phyloP scores from a whole-genome alignment of 1,139 yeast species.

The Hemisphaericaspora subhashii region DNA sequence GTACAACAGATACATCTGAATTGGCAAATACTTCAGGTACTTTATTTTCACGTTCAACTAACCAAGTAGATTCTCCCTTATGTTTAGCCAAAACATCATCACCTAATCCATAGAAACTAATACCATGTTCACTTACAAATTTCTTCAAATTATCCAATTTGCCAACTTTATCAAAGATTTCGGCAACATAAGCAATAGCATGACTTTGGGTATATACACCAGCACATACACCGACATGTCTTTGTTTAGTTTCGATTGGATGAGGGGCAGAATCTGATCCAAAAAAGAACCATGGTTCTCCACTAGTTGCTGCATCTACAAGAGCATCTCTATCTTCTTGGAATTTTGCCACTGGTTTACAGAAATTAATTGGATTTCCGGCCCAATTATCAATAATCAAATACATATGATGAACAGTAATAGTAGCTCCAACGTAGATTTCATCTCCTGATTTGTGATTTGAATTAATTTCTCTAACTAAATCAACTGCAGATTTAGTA shows the following conservation, averaged over 20 bases:
- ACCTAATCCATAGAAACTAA: constrained; percentile 61
- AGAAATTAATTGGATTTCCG: constrained; percentile 89
- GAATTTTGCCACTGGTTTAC: constrained; percentile 96
- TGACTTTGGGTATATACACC: constrained; percentile 93
- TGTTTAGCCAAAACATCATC: constrained; percentile 34
- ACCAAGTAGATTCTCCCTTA: constrained; percentile 38
- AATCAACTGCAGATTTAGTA: constrained; percentile 80
- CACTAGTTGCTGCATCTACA: constrained; percentile 85
- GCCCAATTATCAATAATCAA: constrained; percentile 95
- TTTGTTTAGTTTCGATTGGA: constrained; percentile 74
- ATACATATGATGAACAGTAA: constrained; percentile 92
- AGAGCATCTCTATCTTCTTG: constrained; percentile 82
- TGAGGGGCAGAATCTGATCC: constrained; percentile 99
- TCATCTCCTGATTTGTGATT: constrained; percentile 41
- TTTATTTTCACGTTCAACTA: constrained; percentile 49
- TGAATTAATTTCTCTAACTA: constrained; percentile 68
- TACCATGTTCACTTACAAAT: constrained; percentile 78
- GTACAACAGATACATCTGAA: constrained; percentile 63
- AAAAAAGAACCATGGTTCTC: constrained; percentile 89
- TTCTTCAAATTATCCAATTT: constrained; percentile 64
- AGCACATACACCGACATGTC: constrained; percentile 86
- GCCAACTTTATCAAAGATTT: constrained; percentile 69
- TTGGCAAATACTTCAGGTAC: constrained; percentile 62
- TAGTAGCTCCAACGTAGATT: constrained; percentile 79
- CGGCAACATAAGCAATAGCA: constrained; percentile 82